Evolutionary conservation across 768 basidiomycete species (phyloP), one percentile per base, ranked within the genome.

Genomic region (Obba rivulosa): DNA sequence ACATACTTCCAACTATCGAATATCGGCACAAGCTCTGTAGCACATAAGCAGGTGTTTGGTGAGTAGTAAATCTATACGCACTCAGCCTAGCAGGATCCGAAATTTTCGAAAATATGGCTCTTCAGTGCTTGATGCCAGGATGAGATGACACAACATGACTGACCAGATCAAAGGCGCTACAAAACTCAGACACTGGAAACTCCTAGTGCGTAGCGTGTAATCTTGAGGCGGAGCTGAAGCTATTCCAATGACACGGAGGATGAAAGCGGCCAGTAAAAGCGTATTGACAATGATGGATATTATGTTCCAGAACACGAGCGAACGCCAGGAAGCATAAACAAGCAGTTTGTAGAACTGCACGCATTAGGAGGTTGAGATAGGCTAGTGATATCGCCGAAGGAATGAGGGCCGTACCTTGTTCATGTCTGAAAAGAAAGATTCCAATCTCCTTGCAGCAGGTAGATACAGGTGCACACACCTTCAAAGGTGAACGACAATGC

Each of bases 131-230:
- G 10, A 21, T 10, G 17, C 22, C 21, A 34, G 34, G 3, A n/a
- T 20, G 22, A 50, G 25, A 1, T 13, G 13, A 5, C 13, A 7
- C 13, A 13, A 13, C 7, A 31, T 17, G 18, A 65, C 83, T 45
- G 55, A 88, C 92, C 92, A 95, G 39, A 94, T 85, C 43, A 95
- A 76, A 0, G 91, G 92, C 2, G 90, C 79, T 5, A 87, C 91
- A 65, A 85, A 92, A 69, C 89, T 90, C 34, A 96, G 69, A 23
- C 91, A 76, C 60, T 94, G 92, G 69, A 96, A 97, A 64, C 92
- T 94, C 49, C 65, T 73, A 14, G 91, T 54, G 45, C 75, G 74
- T 50, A 80, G 57, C 21, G 61, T 59, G 17, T 68, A 65, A 45
- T 65, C 49, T 52, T 74, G 67, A 3, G 61, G 68, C 18, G 58